These are phyloP conservation scores for Phalaenopsis hybrid DNA, from an alignment of 116 monocot genomes.

Conservation along the genomic window DNA sequence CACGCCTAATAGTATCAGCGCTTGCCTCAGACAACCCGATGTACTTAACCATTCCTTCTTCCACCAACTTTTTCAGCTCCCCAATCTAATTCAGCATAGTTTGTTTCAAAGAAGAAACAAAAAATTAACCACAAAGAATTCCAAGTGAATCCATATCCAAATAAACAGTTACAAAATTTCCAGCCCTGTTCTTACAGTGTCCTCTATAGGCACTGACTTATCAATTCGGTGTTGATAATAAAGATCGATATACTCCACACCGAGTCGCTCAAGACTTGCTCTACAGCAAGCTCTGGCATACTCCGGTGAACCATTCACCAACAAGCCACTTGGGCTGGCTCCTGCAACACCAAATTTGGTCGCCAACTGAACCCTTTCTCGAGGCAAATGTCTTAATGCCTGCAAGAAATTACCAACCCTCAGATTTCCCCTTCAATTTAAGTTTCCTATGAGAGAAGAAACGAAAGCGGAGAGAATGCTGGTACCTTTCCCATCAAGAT, in stretches of 20 bases:
- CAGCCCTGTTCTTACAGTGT: constrained; percentile 19
- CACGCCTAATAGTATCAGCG: constrained; percentile 44
- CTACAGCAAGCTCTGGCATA: constrained; percentile 42
- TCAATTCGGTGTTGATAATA: constrained; percentile 52
- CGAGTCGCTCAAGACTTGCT: constrained; percentile 44
- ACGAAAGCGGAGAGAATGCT: background rate
- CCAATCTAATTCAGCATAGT: constrained; percentile 21
- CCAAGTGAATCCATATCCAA: too few relatives aligned
- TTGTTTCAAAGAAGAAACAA: constrained; percentile 1
- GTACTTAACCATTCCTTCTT: constrained; percentile 58
- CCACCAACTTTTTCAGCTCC: constrained; percentile 46
- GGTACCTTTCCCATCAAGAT: constrained; percentile 44
- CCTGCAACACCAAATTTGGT: constrained; percentile 39
- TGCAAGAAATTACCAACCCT: constrained; percentile 4
- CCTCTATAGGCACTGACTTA: constrained; percentile 37
- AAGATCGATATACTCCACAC: constrained; percentile 46
- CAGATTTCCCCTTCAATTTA: background rate
- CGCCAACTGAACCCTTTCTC: constrained; percentile 38
- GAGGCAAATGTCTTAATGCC: constrained; percentile 52
- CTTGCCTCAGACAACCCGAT: constrained; percentile 50
- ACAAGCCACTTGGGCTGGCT: background rate
- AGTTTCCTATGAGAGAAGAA: background rate
- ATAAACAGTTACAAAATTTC: background rate
- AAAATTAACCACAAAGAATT: background rate
- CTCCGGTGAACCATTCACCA: constrained; percentile 33